Evolutionary conservation across 2,329 filamentous ascomycete genomes (phyloP), one percentile per base, ranked within the genome.

Genomic region (Coniochaeta sp.): DNA sequence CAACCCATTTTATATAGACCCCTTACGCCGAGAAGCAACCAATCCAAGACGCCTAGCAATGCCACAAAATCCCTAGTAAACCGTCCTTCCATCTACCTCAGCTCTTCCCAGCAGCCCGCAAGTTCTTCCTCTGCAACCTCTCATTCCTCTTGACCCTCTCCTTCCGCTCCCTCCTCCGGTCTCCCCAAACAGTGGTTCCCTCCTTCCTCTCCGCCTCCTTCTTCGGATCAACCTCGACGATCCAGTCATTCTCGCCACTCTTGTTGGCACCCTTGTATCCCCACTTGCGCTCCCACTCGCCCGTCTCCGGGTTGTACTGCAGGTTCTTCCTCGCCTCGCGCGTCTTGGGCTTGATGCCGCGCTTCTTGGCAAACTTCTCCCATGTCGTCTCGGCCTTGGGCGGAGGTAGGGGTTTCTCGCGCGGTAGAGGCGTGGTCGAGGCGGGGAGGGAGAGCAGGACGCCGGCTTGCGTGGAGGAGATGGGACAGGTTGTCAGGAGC

Each of bases 351-450:
- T 89, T 90, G 77, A 99, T 98, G 60, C 95, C 95, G 83, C 97
- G 96, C 85, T 96, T 96, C 74, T 87, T 89, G 54, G 95, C 95
- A 78, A 99, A 99, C 70, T 89, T 86, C 79, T 96, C 89, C 95
- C 95, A 99, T 74, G 92, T 96, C 62, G 93, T 98, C 67, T 89
- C 89, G 61, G 88, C 80, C 78, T 93, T 95, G 66, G 87, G 83
- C 60, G 86, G 82, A 1, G 95, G 95, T 9, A 98, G 80, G 11
- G 91, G 91, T 77, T 99, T 98, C 78, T 97, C 93, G 67, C 95
- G 89, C 26, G 95, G 95, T 4, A 98, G 81, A 0, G 80, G 74
- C 1, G 89, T 96, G 22, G 83, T 78, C 0, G 86, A 80, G 0
- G 82, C 74, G 0, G 95, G 95, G 0, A 99, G 87, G 17, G 84